Evolutionary conservation across 495 filamentous ascomycete genomes (phyloP).

Genomic region (Neurospora discreta): DNA sequence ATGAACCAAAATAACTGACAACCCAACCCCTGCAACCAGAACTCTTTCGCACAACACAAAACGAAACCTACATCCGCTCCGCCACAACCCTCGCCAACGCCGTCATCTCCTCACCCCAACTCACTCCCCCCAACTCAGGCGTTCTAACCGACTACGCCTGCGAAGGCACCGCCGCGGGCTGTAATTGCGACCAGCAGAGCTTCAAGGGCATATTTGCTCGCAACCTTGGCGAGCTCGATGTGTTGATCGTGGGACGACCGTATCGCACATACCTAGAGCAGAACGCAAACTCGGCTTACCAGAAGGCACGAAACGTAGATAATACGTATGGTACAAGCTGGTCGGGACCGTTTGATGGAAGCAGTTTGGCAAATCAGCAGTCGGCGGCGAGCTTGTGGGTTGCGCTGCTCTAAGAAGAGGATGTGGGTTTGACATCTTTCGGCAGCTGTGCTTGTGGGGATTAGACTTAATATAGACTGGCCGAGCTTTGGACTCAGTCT

Average conservation of each 20-base stretch:
- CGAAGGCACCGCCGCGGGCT: conserved; percentile 31
- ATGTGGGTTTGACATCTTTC: neutral
- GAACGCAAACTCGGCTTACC: conserved; percentile 49
- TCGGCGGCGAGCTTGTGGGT: conserved; percentile 50
- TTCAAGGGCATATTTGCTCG: conserved; percentile 70
- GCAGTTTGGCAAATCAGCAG: conserved; percentile 46
- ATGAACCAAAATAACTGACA: conserved; percentile 20
- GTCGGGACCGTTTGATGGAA: conserved; percentile 39
- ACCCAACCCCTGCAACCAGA: conserved; percentile 6
- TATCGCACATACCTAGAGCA: conserved; percentile 41
- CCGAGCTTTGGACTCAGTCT: neutral
- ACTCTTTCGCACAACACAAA: conserved; percentile 11
- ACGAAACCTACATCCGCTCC: conserved; percentile 32
- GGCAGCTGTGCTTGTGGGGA: neutral
- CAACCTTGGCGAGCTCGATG: conserved; percentile 46
- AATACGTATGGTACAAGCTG: conserved; percentile 44
- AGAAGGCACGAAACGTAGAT: conserved; percentile 34
- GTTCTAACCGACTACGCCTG: conserved; percentile 48
- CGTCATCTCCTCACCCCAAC: conserved; percentile 2
- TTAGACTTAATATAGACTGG: neutral
- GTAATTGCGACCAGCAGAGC: conserved; percentile 46
- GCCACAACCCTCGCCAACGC: conserved; percentile 47
- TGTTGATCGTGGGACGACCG: conserved; percentile 28
- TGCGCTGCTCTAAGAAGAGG: conserved; percentile 17
- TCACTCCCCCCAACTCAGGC: conserved; percentile 29